Evolutionary conservation across 345 rosid species (phyloP), one percentile per base, ranked within the genome.

Genomic region (Microcos paniculata): DNA sequence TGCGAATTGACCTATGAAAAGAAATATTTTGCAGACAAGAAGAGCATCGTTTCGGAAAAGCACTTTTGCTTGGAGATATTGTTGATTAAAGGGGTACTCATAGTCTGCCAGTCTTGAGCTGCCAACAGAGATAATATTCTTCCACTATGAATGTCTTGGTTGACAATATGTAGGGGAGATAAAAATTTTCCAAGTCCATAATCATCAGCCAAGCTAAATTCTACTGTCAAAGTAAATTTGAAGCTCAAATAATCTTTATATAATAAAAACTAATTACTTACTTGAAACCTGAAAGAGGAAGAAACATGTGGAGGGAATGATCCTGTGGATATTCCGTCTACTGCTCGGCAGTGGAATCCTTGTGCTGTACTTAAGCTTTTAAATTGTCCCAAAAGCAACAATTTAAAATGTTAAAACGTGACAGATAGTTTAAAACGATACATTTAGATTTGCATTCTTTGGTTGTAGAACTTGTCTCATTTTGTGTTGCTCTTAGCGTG

Each of bases 181-280:
- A 49, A 65, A 1, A 35, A 5, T 35, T 2, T 35, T 35, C 5
- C 18, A 10, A 51, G 58, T 59, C 82, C 81, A 82, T 77, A 24
- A 73, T 79, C 77, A 59, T 51, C 56, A 56, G 15, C 30, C 3
- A 23, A 56, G 30, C 21, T 8, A 28, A 28, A 57, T 11, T n/a
- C 21, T 5, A 19, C 6, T 5, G 7, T 18, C 1, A 51, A 52
- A 52, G 23, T 52, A 51, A 19, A 51, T 58, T 59, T 30, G 42
- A 30, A 59, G 38, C 35, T 24, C 28, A 56, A 24, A 56, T 13
- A 24, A 0, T 28, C 1, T 14, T 58, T 12, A 12, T 28, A 30
- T 30, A 30, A 15, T 59, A 59, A 59, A 62, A 33, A 62, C 12
- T 18, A 62, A 18, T 30, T 40, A 31, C 66, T 62, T 59, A 28